Evolutionary conservation across 208 protist species (phyloP).

Genomic region (Trichomonas vaginalis): DNA sequence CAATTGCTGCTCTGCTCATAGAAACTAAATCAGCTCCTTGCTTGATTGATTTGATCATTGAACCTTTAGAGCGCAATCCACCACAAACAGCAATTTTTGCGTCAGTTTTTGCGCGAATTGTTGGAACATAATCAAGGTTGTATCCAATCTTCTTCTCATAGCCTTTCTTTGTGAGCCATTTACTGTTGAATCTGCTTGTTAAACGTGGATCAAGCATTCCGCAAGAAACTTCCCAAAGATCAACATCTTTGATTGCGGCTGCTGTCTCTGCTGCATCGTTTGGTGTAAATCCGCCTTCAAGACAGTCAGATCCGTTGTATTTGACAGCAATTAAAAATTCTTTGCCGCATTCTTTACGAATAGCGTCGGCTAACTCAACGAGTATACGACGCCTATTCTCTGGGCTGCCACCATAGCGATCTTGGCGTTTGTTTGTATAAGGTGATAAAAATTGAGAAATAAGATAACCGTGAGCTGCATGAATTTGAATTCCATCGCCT

Average conservation of each 20-base stretch:
- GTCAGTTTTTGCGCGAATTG: background rate
- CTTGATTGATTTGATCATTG: background rate
- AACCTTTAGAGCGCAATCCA: background rate
- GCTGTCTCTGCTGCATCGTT: background rate
- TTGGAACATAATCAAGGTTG: background rate
- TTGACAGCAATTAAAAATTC: background rate
- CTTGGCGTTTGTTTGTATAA: background rate
- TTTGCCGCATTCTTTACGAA: background rate
- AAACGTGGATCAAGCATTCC: background rate
- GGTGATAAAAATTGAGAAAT: background rate
- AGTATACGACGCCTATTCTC: background rate
- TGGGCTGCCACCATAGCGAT: background rate
- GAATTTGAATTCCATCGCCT: background rate
- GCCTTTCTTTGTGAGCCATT: background rate
- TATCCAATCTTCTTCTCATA: background rate
- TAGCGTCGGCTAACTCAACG: background rate
- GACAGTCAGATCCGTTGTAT: background rate
- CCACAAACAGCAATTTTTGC: background rate
- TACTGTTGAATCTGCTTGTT: background rate
- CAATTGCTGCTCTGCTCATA: background rate
- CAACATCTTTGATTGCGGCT: background rate
- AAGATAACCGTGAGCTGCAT: slow-evolving; percentile 6
- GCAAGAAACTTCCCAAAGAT: background rate
- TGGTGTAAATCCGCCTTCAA: background rate
- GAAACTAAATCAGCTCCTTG: background rate